phyloP scores from a whole-genome alignment of 176 grass and related monocot species.

The Aechmea fasciata region DNA sequence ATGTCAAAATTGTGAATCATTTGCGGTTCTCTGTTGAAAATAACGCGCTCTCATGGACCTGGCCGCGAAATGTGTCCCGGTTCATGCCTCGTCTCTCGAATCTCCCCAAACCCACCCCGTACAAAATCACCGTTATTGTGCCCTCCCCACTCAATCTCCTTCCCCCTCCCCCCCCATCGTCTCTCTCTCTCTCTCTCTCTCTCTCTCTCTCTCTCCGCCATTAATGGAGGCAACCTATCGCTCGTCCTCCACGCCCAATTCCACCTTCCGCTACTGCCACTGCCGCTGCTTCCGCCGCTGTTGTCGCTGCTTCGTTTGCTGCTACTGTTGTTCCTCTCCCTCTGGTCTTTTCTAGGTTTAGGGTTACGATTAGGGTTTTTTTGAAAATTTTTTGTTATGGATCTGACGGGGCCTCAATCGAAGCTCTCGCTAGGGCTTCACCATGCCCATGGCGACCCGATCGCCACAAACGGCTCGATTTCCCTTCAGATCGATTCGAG shows the following conservation, averaged over 20 bases:
- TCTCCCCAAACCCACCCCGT: neutral
- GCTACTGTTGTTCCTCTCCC: conserved; percentile 12
- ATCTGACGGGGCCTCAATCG: neutral
- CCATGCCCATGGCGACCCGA: neutral
- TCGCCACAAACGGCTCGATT: conserved; percentile 15
- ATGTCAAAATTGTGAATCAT: too few species aligned
- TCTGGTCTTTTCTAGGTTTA: neutral
- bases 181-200: neutral
- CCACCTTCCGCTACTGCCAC: conserved; percentile 17
- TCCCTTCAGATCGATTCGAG: conserved; percentile 5
- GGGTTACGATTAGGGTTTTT: neutral
- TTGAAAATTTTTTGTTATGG: neutral
- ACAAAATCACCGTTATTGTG: too few species aligned
- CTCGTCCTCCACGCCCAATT: neutral
- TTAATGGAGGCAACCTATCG: conserved; percentile 16
- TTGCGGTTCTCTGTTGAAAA: too few species aligned
- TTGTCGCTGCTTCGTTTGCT: conserved; percentile 25
- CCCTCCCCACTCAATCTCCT: neutral
- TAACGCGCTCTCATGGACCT: too few species aligned
- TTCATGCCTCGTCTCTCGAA: conserved; percentile 3
- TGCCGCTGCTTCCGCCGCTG: conserved; percentile 14
- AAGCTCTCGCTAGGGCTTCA: conserved; percentile 8
- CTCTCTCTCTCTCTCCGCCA: neutral
- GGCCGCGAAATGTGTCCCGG: neutral
- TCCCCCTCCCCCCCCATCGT: neutral